These are phyloP conservation scores for Fusarium duplospermum DNA, from an alignment of 2,329 filamentous ascomycete species.

Conservation along the genomic window DNA sequence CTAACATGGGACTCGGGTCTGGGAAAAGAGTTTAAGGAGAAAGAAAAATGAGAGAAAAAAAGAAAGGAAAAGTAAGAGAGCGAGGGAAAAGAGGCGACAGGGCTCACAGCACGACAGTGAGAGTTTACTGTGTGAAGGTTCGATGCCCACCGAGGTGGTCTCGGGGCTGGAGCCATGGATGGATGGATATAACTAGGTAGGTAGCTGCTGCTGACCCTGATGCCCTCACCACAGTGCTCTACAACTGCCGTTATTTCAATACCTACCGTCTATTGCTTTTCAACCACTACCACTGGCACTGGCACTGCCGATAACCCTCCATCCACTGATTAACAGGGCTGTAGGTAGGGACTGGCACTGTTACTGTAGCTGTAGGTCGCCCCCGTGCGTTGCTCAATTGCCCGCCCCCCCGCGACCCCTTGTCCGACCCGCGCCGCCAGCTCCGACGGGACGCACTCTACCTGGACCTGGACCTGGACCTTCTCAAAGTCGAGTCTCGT, in stretches of 20 bases:
- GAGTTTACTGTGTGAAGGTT: neutral
- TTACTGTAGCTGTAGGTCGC: neutral
- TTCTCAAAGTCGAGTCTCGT: conserved; percentile 34
- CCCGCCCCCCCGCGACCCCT: conserved; percentile 22
- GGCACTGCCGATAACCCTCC: neutral
- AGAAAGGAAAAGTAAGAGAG: neutral
- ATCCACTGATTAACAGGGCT: neutral
- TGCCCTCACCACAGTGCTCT: neutral
- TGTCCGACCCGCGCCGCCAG: conserved; percentile 40
- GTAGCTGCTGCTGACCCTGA: neutral
- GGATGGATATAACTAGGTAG: neutral
- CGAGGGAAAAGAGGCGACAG: conserved; percentile 10
- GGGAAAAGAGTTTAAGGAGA: neutral
- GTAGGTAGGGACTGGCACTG: neutral
- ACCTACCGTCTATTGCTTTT: neutral
- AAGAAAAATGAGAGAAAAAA: neutral
- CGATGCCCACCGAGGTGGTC: neutral
- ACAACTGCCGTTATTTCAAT: neutral
- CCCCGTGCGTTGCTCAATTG: conserved; percentile 9
- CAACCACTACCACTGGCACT: conserved; percentile 1
- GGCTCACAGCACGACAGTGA: neutral
- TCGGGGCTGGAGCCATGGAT: neutral
- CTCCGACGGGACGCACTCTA: conserved; percentile 10
- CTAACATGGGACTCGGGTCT: neutral
- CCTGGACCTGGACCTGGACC: neutral